Percentiles rank a stretch among this genome's conserved stretches.
phyloP scores from a whole-genome alignment of 495 filamentous ascomycete species.

The Penicillium robsamsonii region DNA sequence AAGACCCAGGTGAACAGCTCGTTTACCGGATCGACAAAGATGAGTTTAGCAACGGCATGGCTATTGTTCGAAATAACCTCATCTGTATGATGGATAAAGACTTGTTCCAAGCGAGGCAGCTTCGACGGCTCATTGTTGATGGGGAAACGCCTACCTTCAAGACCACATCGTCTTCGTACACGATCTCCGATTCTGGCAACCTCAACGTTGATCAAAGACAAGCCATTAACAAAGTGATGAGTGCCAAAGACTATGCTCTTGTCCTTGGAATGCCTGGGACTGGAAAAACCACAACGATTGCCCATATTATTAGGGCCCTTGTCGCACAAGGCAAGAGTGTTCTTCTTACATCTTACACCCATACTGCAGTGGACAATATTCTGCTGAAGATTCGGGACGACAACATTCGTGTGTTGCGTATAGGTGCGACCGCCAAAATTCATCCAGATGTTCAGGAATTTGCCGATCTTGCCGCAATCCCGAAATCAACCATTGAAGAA shows the following conservation, averaged over 20 bases:
- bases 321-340: slow-evolving; percentile 89
- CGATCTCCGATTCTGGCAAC: slow-evolving; percentile 45
- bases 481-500: slow-evolving; percentile 74
- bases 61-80: slow-evolving; percentile 87
- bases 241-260: slow-evolving; percentile 87
- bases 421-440: slow-evolving; percentile 79
- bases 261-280: slow-evolving; percentile 98
- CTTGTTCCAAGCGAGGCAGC: slow-evolving; percentile 64
- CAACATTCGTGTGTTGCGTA: slow-evolving; percentile 73
- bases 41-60: slow-evolving; percentile 97
- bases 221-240: slow-evolving; percentile 93
- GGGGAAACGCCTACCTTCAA: slow-evolving; percentile 71
- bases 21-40: slow-evolving; percentile 92
- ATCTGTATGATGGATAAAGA: slow-evolving; percentile 86
- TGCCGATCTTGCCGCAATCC: slow-evolving; percentile 68
- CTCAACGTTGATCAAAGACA: slow-evolving; percentile 84
- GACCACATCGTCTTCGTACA: slow-evolving; percentile 56
- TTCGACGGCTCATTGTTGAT: slow-evolving; percentile 77
- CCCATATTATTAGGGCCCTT: slow-evolving; percentile 91
- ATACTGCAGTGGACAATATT: slow-evolving; percentile 97
- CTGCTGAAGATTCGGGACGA: slow-evolving; percentile 83
- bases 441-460: slow-evolving; percentile 84
- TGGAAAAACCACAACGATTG: slow-evolving; percentile 96
- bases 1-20: slow-evolving; percentile 55
- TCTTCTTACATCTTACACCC: slow-evolving; percentile 90